Base-by-base conservation (phyloP, 805 yeast species). In the Saturnispora dispora region DNA sequence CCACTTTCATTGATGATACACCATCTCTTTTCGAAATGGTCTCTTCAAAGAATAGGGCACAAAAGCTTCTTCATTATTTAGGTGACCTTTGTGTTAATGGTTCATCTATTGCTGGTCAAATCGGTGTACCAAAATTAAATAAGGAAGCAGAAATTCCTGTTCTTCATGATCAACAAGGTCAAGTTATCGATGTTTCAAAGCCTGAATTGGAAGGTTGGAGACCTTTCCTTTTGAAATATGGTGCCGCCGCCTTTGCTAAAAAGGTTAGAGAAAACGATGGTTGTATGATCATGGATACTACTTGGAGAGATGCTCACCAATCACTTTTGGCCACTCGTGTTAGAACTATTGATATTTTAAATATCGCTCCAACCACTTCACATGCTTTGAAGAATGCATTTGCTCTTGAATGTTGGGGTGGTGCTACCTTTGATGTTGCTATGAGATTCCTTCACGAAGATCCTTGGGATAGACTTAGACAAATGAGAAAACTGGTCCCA, bases 231-330 rank as follows among this genome's bases (percentile, higher is more conserved):
- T 71, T 91, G 54, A 81, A 80, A 60, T 75, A 84, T 60, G 99
- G 99, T 52, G 95, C 99, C 30, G 93, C 78, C 50, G 86, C 74
- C 32, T 93, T 93, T 65, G 96, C 97, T 60, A 77, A 83, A 71
- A 83, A 87, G 62, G 96, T 93, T 53, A 82, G 97, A 68, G 69
- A 72, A 17, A 82, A 81, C 71, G 73, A 87, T 50, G 99, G 99
- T 63, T 83, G 96, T 58, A 75, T 93, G 68, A 72, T 93, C 62
- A 93, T 95, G 88, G 99, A 93, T 70, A 93, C 99, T 51, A 93
- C 99, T 9, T 93, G 99, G 99, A 88, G 99, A 82, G 99, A 93
- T 71, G 99, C 99, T 36, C 99, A 93, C 72, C 99, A 93, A 76
- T 90, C 97, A 23, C 73, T 93, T 60, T 77, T 93, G 64, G 99